Conservation (phyloP, 1,284 basidiomycete species). For the Pyrrhoderma noxium region DNA sequence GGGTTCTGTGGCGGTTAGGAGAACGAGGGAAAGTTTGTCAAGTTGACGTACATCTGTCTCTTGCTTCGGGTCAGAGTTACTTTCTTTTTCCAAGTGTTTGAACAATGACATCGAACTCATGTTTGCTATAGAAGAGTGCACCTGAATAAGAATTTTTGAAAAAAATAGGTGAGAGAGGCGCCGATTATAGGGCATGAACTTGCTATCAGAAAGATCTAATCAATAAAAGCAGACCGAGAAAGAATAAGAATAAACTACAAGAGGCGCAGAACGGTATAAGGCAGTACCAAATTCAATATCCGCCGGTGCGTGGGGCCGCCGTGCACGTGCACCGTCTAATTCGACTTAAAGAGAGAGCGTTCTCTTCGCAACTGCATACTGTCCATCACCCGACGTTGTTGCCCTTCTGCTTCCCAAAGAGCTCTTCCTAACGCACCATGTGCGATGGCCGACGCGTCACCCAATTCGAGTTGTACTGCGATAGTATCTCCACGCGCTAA, state of each 20-base stretch:
- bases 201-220: slow-evolving; percentile 9
- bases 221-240: neutral
- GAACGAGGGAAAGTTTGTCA: too few relatives aligned
- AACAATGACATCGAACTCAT: too few relatives aligned
- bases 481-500: slow-evolving; percentile 10
- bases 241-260: neutral
- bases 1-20: too few relatives aligned
- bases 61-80: too few relatives aligned
- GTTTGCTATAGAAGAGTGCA: too few relatives aligned
- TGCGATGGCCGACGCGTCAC: slow-evolving; percentile 17
- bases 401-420: slow-evolving; percentile 1
- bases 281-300: slow-evolving; percentile 3
- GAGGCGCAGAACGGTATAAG: neutral
- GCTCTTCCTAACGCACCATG: slow-evolving; percentile 3
- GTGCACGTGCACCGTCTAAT: slow-evolving; percentile 11
- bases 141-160: neutral
- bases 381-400: slow-evolving; percentile 8
- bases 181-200: neutral
- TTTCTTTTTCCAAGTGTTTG: too few relatives aligned
- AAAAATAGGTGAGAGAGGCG: neutral
- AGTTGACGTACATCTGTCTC: too few relatives aligned
- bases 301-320: slow-evolving; percentile 11
- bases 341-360: slow-evolving; percentile 1
- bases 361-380: slow-evolving; percentile 1
- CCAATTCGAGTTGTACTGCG: slow-evolving; percentile 1